A percentile compares a stretch with the other conserved stretches of the same genome.
phyloP scores from a whole-genome alignment of 2,329 filamentous ascomycete genomes.

The Immersiporthe knoxdaviesiana region DNA sequence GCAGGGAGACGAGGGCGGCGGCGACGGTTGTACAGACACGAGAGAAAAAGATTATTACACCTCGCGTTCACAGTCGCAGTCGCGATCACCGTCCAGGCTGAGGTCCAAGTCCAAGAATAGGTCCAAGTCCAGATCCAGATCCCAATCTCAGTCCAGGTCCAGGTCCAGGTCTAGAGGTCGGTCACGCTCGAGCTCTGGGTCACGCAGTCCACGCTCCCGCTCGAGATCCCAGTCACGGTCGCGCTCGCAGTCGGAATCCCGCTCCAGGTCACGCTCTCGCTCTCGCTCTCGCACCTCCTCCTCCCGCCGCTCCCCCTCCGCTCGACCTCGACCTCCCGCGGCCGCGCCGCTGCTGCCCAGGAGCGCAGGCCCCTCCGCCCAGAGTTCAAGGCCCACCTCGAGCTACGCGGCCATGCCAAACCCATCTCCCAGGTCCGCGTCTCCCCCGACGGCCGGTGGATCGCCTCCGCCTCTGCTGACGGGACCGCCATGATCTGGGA shows the following conservation, averaged over 20 bases:
- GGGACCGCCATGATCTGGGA: conserved; percentile 92
- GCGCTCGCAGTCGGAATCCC: conserved; percentile 16
- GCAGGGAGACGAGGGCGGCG: too few species aligned
- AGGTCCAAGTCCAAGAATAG: conserved; percentile 31
- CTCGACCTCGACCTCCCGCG: conserved; percentile 29
- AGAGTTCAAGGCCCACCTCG: conserved; percentile 70
- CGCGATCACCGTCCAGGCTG: conserved; percentile 32
- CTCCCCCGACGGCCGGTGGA: conserved; percentile 86
- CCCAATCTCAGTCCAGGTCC: conserved; percentile 27
- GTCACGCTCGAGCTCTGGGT: conserved; percentile 34
- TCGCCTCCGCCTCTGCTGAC: conserved; percentile 89
- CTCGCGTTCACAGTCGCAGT: conserved; percentile 32
- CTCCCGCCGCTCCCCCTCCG: conserved; percentile 26
- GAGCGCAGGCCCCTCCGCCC: conserved; percentile 59
- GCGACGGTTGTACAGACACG: conserved; percentile 14
- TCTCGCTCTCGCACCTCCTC: conserved; percentile 39
- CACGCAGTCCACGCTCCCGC: conserved; percentile 31
- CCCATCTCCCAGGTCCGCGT: conserved; percentile 86
- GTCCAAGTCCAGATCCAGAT: conserved; percentile 32
- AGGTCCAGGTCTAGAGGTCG: conserved; percentile 33
- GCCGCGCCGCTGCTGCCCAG: conserved; percentile 26
- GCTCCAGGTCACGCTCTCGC: conserved; percentile 35
- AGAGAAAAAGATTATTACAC: conserved; percentile 29
- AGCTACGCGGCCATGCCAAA: conserved; percentile 76
- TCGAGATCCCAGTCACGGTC: conserved; percentile 35